Evolutionary conservation across 371 early-diverging fungal genomes (phyloP), one percentile per base, ranked within the genome.

Genomic region (Mucor circinelloides): DNA sequence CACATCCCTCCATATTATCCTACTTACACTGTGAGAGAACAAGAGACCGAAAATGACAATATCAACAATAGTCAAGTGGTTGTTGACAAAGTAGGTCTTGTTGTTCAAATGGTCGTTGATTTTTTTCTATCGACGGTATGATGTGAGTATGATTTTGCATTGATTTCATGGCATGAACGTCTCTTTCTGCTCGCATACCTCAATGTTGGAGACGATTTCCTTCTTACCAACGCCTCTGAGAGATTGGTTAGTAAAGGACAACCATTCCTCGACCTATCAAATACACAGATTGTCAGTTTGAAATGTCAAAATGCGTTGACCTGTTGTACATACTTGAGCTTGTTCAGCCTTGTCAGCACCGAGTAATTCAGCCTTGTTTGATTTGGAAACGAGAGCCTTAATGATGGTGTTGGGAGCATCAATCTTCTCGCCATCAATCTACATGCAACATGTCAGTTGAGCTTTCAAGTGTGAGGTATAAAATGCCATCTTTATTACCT

Each of bases 21-120:
- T 13, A 69, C 78, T 70, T 84, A 82, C 88, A 63, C 90, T 75
- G 56, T 82, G 89, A 56, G 85, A 72, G 62, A 89, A 82, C 23
- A 91, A 71, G 61, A 88, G 85, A 60, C 85, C 85, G 82, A 90
- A 94, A n/a, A 85, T 69, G 30, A 88, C 85, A 23, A 93, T 58
- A 70, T 94, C 95, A 15, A 90, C 92, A 48, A 91, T 66, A 6
- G 90, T 84, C 56, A 92, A 71, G 58, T 74, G 66, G 78, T 91
- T 85, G 67, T 80, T 82, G 34, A 87, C 89, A 58, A 94, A 70
- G 71, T 82, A 94, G 30, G 92, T 91, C 56, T 83, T 73, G 44
- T 71, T 75, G 58, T 75, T 85, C 52, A 93, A 78, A 56, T 87
- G 86, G n/a, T 83, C 84, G 75, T 93, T 87, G 70, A 93, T 73